Conservation (phyloP, 345 rosid genomes). For the Trapa bicornis region DNA sequence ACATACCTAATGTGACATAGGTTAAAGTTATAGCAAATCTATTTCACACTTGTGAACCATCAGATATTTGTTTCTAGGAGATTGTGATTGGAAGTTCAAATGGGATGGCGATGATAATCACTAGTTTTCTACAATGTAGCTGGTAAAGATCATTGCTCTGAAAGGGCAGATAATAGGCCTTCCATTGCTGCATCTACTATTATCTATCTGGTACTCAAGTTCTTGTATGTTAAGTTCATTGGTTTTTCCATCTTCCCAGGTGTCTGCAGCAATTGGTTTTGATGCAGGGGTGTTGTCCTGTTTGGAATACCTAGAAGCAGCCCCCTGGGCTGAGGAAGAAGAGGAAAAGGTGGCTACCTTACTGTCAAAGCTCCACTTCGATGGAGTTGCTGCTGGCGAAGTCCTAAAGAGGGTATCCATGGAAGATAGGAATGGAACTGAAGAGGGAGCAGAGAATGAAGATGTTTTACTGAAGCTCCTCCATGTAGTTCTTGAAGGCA, state of each 20-base stretch:
- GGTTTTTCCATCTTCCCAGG: constrained; percentile 33
- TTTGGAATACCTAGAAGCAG: constrained; percentile 95
- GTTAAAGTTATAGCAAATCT: not conserved
- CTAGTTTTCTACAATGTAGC: not conserved
- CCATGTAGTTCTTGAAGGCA: constrained; percentile 87
- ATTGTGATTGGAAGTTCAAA: not conserved
- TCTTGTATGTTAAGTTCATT: constrained; percentile 1
- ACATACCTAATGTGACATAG: not conserved
- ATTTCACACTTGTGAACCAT: not conserved
- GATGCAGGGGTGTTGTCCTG: constrained; percentile 95
- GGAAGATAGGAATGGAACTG: constrained; percentile 47
- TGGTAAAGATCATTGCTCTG: not conserved
- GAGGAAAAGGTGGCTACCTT: constrained; percentile 79
- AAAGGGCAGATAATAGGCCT: not conserved
- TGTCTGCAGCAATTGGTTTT: constrained; percentile 90
- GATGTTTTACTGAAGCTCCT: constrained; percentile 80
- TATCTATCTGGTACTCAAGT: not conserved
- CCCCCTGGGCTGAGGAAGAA: constrained; percentile 99
- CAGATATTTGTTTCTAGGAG: not conserved
- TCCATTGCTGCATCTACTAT: not conserved
- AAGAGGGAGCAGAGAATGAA: constrained; percentile 39
- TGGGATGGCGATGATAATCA: not conserved
- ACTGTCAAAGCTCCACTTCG: constrained; percentile 74
- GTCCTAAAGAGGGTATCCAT: constrained; percentile 83
- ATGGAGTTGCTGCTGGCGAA: constrained; percentile 86